Evolutionary conservation across 2,329 filamentous ascomycete species (phyloP).

Genomic region (Coniochaeta pulveracea): DNA sequence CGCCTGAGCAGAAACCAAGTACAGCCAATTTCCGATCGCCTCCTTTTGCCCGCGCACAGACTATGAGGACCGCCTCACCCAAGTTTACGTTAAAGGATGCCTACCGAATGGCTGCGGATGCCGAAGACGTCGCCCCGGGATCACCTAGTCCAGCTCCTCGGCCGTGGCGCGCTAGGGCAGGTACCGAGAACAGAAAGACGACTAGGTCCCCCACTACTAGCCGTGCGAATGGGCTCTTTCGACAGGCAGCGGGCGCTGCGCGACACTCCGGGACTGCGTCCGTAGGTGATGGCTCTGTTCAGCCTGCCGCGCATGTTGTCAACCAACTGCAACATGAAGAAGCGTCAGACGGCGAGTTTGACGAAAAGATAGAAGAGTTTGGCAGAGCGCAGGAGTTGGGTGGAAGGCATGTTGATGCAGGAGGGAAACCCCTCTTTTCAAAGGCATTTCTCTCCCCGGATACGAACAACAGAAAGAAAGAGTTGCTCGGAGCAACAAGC

Average conservation of each 20-base stretch:
- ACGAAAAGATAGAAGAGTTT: slow-evolving; percentile 17
- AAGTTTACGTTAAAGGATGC: slow-evolving; percentile 30
- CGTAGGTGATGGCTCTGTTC: slow-evolving; percentile 8
- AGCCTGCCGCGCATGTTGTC: slow-evolving; percentile 8
- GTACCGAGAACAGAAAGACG: slow-evolving; percentile 17
- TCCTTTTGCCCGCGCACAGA: slow-evolving; percentile 10
- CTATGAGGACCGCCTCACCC: slow-evolving; percentile 5
- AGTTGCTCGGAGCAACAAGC: slow-evolving; percentile 22
- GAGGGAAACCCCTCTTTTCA: slow-evolving; percentile 22
- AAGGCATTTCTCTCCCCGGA: slow-evolving; percentile 20
- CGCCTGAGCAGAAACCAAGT: slow-evolving; percentile 10
- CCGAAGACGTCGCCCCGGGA: slow-evolving; percentile 25
- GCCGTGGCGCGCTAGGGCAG: slow-evolving; percentile 24
- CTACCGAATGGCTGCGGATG: slow-evolving; percentile 20
- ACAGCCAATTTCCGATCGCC: slow-evolving; percentile 18
- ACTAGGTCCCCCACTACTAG: slow-evolving; percentile 8
- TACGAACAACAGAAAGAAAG: slow-evolving; percentile 23
- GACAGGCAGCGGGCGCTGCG: slow-evolving; percentile 5
- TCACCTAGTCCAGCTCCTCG: slow-evolving; percentile 41
- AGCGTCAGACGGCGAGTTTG: slow-evolving; percentile 18
- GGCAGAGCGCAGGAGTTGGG: slow-evolving; percentile 14
- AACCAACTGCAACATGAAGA: slow-evolving; percentile 10
- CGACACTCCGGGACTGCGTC: slow-evolving; percentile 5
- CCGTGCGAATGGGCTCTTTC: slow-evolving; percentile 7
- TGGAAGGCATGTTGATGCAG: slow-evolving; percentile 11